A percentile compares a stretch with the other conserved stretches of the same genome.
These are phyloP conservation scores for Diddensiella caesifluorescens DNA, from an alignment of 805 yeast species.

Conservation along the genomic window DNA sequence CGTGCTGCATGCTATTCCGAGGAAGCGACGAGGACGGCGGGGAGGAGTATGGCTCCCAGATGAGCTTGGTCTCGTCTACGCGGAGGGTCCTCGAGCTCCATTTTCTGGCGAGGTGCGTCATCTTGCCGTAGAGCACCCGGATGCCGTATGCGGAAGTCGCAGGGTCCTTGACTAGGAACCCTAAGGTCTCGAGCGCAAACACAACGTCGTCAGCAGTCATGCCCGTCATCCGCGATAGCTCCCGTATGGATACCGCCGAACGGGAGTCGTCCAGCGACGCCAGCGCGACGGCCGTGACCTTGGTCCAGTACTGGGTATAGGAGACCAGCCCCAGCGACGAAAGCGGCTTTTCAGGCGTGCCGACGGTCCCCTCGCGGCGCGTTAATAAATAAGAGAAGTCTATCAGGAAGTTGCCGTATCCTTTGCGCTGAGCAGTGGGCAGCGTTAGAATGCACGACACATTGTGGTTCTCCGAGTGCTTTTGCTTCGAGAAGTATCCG, in stretches of 20 bases:
- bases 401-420: slow-evolving; percentile 83
- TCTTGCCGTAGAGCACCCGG: slow-evolving; percentile 41
- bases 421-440: slow-evolving; percentile 81
- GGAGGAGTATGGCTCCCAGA: slow-evolving; percentile 48
- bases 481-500: slow-evolving; percentile 92
- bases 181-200: slow-evolving; percentile 75
- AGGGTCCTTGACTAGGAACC: slow-evolving; percentile 50
- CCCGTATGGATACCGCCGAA: slow-evolving; percentile 45
- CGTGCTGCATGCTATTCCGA: not conserved
- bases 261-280: slow-evolving; percentile 6
- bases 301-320: slow-evolving; percentile 82
- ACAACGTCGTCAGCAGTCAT: slow-evolving; percentile 84
- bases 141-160: slow-evolving; percentile 47
- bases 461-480: slow-evolving; percentile 46
- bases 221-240: slow-evolving; percentile 66
- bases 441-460: slow-evolving; percentile 86
- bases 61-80: slow-evolving; percentile 47
- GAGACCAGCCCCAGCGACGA: slow-evolving; percentile 81
- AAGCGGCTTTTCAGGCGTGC: slow-evolving; percentile 94
- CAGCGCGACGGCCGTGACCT: slow-evolving; percentile 49
- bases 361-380: slow-evolving; percentile 66
- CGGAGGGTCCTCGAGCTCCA: slow-evolving; percentile 56
- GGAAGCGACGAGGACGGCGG: not conserved
- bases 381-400: slow-evolving; percentile 83
- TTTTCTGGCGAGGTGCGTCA: slow-evolving; percentile 39